Evolutionary conservation across 2,329 filamentous ascomycete species (phyloP).

Genomic region (Chalara sp.): DNA sequence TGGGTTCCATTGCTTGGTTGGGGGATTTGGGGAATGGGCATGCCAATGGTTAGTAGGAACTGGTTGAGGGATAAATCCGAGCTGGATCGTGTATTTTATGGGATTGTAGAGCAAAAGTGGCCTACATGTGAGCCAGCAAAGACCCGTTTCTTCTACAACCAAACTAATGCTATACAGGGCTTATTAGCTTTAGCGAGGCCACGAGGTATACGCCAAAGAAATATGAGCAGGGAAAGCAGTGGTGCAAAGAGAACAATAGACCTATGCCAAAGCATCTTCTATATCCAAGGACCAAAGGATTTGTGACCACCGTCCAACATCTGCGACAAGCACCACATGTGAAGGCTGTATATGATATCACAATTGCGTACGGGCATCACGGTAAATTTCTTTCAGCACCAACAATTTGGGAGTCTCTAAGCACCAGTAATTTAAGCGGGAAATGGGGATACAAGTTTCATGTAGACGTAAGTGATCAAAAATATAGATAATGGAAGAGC

Average conservation of each 20-base stretch:
- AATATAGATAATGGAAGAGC: no score
- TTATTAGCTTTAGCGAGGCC: constrained; percentile 59
- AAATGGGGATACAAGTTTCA: constrained; percentile 40
- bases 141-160: no score
- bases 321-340: constrained; percentile 43
- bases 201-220: constrained; percentile 51
- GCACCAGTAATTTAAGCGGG: constrained; percentile 32
- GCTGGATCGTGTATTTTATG: constrained; percentile 49
- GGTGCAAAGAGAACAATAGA: constrained; percentile 43
- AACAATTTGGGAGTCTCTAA: constrained; percentile 46
- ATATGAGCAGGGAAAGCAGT: constrained; percentile 41
- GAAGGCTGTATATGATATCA: constrained; percentile 48
- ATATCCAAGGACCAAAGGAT: constrained; percentile 54
- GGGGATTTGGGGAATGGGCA: constrained; percentile 59
- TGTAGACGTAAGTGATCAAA: constrained; percentile 30
- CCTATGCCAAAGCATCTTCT: constrained; percentile 50
- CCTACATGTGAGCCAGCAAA: constrained; percentile 42
- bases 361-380: constrained; percentile 44
- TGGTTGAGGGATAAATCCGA: constrained; percentile 51
- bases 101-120: constrained; percentile 44
- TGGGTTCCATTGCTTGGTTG: constrained; percentile 55
- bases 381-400: constrained; percentile 39
- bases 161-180: constrained; percentile 36
- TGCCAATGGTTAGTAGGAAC: constrained; percentile 54
- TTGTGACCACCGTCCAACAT: constrained; percentile 51